Evolutionary conservation across 768 basidiomycete genomes (phyloP), one percentile per base, ranked within the genome.

Genomic region (Pholiota molesta): DNA sequence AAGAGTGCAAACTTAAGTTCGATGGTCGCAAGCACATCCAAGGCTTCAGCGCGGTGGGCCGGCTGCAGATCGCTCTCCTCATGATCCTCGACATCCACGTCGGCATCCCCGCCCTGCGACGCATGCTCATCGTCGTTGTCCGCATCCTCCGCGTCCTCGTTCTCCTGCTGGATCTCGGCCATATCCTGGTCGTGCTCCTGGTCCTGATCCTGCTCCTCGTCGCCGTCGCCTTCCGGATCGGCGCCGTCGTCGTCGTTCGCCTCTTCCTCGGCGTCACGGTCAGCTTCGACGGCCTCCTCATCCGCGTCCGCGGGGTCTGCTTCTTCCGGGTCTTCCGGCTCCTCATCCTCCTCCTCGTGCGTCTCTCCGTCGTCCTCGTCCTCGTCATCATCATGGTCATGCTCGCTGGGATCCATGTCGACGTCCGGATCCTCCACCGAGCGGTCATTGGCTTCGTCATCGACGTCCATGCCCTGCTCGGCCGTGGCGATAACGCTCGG

Each of bases 1-100:
- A 98, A 74, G 33, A 91, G 76, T 0, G 96, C 95, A 74, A 95
- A 97, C 69, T 92, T 94, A 75, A 98, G 86, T 71, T 99, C 97
- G 67, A 99, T 96, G 49, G 81, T 83, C 3, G 96, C 90, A 7
- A 98, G 78, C 0, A 90, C 89, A 61, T 95, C 94, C 60, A 99
- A 82, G 0, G 95, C 95, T 69, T 97, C 95, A 3, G 88, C 89
- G 21, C 93, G 83, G 72, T 93, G 91, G 0, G 89, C 90, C 49
- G 90, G 90, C 62, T 92, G 91, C 57, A 92, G 75, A 63, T 95
- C 94, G 21, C 69, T 70, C 52, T 77, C 76, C 52, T 77, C 76
- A 44, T 71, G 69, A 40, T 75, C 74, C n/a, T 76, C 73, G 26
- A 69, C 58, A 28, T 75, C 75, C 52, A 68, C 72, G 14, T 75